Evolutionary conservation across 306 rosid genomes (phyloP).

Genomic region (Quercus gilva): DNA sequence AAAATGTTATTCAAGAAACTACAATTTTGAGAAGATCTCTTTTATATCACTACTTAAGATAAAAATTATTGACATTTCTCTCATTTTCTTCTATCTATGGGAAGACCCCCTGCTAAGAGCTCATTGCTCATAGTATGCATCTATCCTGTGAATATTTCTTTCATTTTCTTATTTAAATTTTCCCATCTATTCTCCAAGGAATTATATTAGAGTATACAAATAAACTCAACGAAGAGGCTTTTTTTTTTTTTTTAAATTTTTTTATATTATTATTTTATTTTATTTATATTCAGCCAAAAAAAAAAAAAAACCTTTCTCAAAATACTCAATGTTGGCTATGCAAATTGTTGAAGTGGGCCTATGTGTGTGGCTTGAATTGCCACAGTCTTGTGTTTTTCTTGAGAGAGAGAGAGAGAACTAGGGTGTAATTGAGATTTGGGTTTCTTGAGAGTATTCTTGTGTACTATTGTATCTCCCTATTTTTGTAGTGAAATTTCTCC

Average conservation of each 20-base stretch:
- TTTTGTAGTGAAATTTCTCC: no score
- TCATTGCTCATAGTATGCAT: background rate
- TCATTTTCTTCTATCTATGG: background rate
- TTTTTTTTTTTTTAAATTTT: no score
- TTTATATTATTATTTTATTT: no score
- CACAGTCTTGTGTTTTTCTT: no score
- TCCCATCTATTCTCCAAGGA: background rate
- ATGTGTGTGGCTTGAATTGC: no score
- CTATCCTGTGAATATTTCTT: background rate
- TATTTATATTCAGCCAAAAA: no score
- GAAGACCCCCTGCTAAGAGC: background rate
- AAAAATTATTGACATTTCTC: background rate
- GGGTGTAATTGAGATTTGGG: no score
- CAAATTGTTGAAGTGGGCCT: no score
- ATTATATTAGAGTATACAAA: background rate
- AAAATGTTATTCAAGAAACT: background rate
- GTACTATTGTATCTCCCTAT: no score
- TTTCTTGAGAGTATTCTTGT: no score
- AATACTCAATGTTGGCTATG: no score
- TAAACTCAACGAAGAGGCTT: background rate
- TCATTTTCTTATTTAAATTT: background rate
- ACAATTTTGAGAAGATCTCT: background rate
- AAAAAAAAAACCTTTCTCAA: background rate
- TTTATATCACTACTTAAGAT: background rate
- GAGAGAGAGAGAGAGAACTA: no score